Percentiles rank a stretch among this genome's conserved stretches.
These are phyloP conservation scores for Fusarium napiforme DNA, from an alignment of 2,329 filamentous ascomycete genomes.

Conservation along the genomic window DNA sequence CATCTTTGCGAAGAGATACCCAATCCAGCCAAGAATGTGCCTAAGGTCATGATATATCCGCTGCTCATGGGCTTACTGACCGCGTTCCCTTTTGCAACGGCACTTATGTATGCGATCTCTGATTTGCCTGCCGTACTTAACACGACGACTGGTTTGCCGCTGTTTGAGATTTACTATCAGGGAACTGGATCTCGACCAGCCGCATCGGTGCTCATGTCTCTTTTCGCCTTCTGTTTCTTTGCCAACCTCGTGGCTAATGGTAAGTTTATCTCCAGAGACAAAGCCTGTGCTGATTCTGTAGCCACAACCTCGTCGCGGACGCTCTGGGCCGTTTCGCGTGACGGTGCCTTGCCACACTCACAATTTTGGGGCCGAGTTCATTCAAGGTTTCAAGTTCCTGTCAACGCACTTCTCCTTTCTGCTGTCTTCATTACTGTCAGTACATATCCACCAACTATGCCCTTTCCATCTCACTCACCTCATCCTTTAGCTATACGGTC, in stretches of 20 bases:
- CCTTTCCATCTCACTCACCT: too few relatives aligned
- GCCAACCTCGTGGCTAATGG: conserved; percentile 34
- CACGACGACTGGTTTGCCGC: conserved; percentile 23
- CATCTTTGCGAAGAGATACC: conserved; percentile 42
- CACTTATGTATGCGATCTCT: conserved; percentile 26
- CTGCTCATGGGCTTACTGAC: conserved; percentile 36
- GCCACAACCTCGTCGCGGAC: conserved; percentile 38
- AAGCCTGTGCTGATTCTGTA: fast-evolving
- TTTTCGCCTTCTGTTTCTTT: conserved; percentile 40
- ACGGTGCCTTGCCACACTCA: conserved; percentile 42
- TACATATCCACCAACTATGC: fast-evolving
- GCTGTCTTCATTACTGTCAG: conserved; percentile 22
- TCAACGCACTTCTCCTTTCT: conserved; percentile 41
- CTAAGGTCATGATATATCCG: conserved; percentile 36
- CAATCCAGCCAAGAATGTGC: conserved; percentile 39
- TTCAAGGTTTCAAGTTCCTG: conserved; percentile 38
- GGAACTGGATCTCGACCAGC: conserved; percentile 26
- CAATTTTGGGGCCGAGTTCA: conserved; percentile 39
- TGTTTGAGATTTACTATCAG: conserved; percentile 39
- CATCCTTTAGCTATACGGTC: conserved; percentile 45
- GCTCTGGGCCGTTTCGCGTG: conserved; percentile 40
- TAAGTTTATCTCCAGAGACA: fast-evolving
- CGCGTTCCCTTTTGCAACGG: conserved; percentile 33
- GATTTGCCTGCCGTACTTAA: conserved; percentile 31
- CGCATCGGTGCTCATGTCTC: conserved; percentile 26